Evolutionary conservation across 768 basidiomycete genomes (phyloP), one percentile per base, ranked within the genome.

Genomic region (Boletales sp.): DNA sequence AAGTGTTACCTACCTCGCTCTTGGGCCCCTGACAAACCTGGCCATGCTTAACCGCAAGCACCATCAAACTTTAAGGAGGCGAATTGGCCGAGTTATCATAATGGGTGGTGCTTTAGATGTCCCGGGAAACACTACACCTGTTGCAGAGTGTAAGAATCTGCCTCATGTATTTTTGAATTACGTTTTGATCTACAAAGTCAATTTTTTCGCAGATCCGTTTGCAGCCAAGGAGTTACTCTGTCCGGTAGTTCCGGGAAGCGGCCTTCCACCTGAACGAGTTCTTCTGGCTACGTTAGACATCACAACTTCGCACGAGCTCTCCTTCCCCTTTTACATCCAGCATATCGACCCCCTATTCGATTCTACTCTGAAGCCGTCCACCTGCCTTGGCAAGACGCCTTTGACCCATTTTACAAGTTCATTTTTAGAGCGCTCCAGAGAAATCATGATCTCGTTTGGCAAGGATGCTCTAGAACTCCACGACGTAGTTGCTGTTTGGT

Each of bases 21-120:
- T 92, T 8, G 88, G 87, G 1, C 86, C 88, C 38, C 75, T 90
- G 47, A 94, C 92, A 11, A 92, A 87, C 59, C 74, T 97, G 30
- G 90, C 90, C 1, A 69, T 72, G 31, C 73, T 88, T 51, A 70
- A 89, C 64, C 77, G 75, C 8, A 58, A 72, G 38, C 77, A 90
- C 55, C 74, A 78, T 10, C 62, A 71, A 32, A 69, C 77, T 11
- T 72, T 93, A 29, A 68, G 69, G 8, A 67, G 77, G 12, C 79
- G 80, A 38, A 78, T 91, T 27, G 89, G 84, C 5, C 77, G 84
- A n/a, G 71, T 97, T 8, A 70, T 94, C 18, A 85, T 83, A 64
- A 95, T 97, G 92, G 94, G 94, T n/a, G 94, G 92, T 13, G 87
- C 92, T 2, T 65, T 97, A 19, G 91, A 94, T 55, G 88, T 91